Evolutionary conservation across 2,329 filamentous ascomycete species (phyloP).

Genomic region (Juglanconis sp.): DNA sequence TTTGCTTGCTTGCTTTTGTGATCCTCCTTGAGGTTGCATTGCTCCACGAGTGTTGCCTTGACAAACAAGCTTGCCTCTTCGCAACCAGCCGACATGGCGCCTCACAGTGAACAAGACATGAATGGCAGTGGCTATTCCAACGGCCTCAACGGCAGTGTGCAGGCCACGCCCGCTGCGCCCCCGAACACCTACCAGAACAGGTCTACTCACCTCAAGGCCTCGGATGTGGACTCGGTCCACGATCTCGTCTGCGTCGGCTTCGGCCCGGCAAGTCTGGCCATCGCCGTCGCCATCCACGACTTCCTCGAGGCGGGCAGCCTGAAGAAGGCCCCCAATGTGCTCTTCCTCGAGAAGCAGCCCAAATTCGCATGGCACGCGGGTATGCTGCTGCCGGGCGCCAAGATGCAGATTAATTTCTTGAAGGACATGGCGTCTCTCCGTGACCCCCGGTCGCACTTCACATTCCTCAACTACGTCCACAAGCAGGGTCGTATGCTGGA

Average conservation of each 20-base stretch:
- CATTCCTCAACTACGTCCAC: slow-evolving; percentile 93
- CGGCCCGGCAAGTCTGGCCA: slow-evolving; percentile 83
- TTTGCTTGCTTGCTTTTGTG: not conserved
- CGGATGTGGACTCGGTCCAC: slow-evolving; percentile 62
- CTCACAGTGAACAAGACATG: slow-evolving; percentile 16
- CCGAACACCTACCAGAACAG: slow-evolving; percentile 28
- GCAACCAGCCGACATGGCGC: slow-evolving; percentile 10
- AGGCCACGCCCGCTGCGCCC: not conserved
- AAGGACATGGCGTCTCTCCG: slow-evolving; percentile 91
- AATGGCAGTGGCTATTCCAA: slow-evolving; percentile 14
- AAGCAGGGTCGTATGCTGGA: slow-evolving; percentile 75
- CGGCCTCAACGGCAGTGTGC: slow-evolving; percentile 9
- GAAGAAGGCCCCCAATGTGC: slow-evolving; percentile 61
- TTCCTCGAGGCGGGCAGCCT: slow-evolving; percentile 54
- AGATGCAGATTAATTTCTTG: slow-evolving; percentile 97
- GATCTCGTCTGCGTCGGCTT: slow-evolving; percentile 92
- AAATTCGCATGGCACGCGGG: slow-evolving; percentile 90
- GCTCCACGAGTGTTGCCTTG: not conserved
- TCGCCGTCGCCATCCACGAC: slow-evolving; percentile 87
- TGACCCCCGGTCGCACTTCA: slow-evolving; percentile 86
- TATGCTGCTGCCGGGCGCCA: slow-evolving; percentile 88
- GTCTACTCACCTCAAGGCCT: slow-evolving; percentile 31
- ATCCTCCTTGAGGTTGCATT: not conserved
- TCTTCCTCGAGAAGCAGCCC: slow-evolving; percentile 83
- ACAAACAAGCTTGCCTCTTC: not conserved